phyloP scores from a whole-genome alignment of 176 grass and related monocot genomes.

The barley (Hordeum vulgare) region MorexV3_pseudomolecules_assembly NC_058523.1:14637031-14637530 shows the following conservation, averaged over 20 bases:
- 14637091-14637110: slow-evolving; percentile 54
- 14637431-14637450: too few relatives aligned
- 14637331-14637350: slow-evolving; percentile 31
- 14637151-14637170: slow-evolving; percentile 65
- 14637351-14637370: not conserved
- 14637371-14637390: not conserved
- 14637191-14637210: slow-evolving; percentile 62
- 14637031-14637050: slow-evolving; percentile 42
- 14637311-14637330: slow-evolving; percentile 87
- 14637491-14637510: not conserved
- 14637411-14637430: not conserved
- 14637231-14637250: slow-evolving; percentile 80
- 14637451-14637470: not conserved
- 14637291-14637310: slow-evolving; percentile 86
- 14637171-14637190: slow-evolving; percentile 59
- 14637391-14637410: not conserved
- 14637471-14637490: not conserved
- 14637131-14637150: slow-evolving; percentile 82
- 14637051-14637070: slow-evolving; percentile 82
- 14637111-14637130: slow-evolving; percentile 86
- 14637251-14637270: slow-evolving; percentile 90
- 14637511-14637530: not conserved
- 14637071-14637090: slow-evolving; percentile 38
- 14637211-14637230: slow-evolving; percentile 69
- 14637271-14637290: slow-evolving; percentile 97